Conservation (phyloP, 805 yeast species). For the Metschnikowia borealis region DNA sequence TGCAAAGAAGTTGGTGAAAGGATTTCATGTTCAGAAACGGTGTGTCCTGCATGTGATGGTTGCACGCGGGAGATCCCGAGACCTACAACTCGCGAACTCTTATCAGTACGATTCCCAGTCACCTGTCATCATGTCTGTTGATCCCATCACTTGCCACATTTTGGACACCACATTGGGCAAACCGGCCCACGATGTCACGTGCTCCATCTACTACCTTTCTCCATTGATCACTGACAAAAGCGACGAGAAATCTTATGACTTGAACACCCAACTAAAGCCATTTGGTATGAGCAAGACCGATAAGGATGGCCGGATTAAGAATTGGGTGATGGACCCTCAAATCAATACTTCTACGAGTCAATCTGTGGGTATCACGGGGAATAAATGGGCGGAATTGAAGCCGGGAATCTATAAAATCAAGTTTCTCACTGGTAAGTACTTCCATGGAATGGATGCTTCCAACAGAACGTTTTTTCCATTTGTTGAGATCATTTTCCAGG, state of each 20-base stretch:
- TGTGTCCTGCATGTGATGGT: not conserved
- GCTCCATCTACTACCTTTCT: constrained; percentile 50
- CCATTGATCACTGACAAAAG: constrained; percentile 20
- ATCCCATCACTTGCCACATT: constrained; percentile 84
- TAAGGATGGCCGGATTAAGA: constrained; percentile 71
- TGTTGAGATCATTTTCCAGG: constrained; percentile 73
- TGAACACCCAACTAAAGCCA: constrained; percentile 26
- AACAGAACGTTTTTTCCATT: constrained; percentile 75
- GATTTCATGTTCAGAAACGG: not conserved
- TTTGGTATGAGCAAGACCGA: constrained; percentile 73
- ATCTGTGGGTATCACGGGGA: constrained; percentile 26
- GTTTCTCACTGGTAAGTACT: constrained; percentile 72
- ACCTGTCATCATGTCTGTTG: constrained; percentile 23
- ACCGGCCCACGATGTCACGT: constrained; percentile 76
- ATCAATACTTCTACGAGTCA: constrained; percentile 12
- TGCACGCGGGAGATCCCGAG: constrained; percentile 1
- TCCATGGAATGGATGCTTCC: constrained; percentile 27
- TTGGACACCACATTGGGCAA: constrained; percentile 78
- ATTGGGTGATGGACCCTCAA: constrained; percentile 55
- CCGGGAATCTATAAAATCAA: constrained; percentile 74
- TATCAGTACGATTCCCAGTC: not conserved
- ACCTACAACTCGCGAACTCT: not conserved
- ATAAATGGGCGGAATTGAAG: constrained; percentile 44
- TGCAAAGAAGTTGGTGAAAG: too few relatives aligned
- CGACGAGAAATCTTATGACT: constrained; percentile 27